Conservation (phyloP, 164 flowering plant species). For the Protea cynaroides region DNA sequence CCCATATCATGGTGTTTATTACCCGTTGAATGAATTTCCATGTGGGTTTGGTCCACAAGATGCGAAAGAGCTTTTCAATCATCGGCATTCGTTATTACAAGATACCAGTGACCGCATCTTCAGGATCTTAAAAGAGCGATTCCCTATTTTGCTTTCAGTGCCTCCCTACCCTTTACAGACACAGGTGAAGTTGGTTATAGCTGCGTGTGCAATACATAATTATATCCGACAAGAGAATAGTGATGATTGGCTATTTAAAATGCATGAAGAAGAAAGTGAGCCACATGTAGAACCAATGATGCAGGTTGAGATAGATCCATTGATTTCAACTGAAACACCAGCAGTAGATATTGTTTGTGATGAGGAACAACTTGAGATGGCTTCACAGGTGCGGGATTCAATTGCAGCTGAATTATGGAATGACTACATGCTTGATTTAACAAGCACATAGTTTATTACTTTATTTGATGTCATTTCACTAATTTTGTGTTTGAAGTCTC, state of each 20-base stretch:
- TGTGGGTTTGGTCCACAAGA: slow-evolving; percentile 33
- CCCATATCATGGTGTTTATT: slow-evolving; percentile 40
- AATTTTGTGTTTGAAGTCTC: too few relatives aligned
- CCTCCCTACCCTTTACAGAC: slow-evolving; percentile 62
- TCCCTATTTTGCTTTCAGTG: slow-evolving; percentile 47
- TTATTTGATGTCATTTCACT: too few relatives aligned
- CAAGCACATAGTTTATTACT: slow-evolving; percentile 17
- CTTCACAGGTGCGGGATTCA: slow-evolving; percentile 35
- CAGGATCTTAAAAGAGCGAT: slow-evolving; percentile 46
- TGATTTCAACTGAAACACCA: slow-evolving; percentile 18
- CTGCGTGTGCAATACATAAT: slow-evolving; percentile 61
- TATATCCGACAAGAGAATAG: slow-evolving; percentile 42
- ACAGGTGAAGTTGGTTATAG: slow-evolving; percentile 59
- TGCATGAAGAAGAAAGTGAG: slow-evolving; percentile 24
- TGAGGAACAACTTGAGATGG: slow-evolving; percentile 23
- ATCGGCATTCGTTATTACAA: slow-evolving; percentile 37
- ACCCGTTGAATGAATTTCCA: slow-evolving; percentile 27
- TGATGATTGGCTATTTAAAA: slow-evolving; percentile 43
- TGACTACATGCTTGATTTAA: slow-evolving; percentile 31
- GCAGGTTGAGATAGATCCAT: slow-evolving; percentile 24
- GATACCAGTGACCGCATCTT: slow-evolving; percentile 32
- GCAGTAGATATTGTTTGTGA: slow-evolving; percentile 21
- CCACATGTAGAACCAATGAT: slow-evolving; percentile 17
- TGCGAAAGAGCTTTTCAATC: slow-evolving; percentile 51
- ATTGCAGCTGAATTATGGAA: slow-evolving; percentile 50